Percentiles rank a stretch among this genome's conserved stretches.
These are phyloP conservation scores for Fusarium sp. DNA, from an alignment of 2,329 filamentous ascomycete species.

Conservation along the genomic window DNA sequence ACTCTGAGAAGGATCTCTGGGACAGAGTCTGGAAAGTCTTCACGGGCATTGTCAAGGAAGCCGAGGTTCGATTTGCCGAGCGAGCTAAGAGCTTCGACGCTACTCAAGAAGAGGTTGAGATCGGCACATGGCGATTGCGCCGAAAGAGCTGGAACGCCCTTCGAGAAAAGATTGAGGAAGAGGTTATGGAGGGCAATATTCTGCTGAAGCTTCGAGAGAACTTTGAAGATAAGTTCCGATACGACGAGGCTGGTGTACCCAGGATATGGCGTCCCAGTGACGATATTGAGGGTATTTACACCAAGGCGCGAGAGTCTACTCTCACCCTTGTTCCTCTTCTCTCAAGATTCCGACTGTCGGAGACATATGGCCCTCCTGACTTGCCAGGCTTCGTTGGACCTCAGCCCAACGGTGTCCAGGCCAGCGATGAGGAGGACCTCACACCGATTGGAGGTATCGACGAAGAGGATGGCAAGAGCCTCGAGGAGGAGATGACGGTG, in stretches of 20 bases:
- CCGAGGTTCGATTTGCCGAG: constrained; percentile 85
- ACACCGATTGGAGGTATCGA: constrained; percentile 91
- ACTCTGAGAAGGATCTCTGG: constrained; percentile 88
- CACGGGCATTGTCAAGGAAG: constrained; percentile 81
- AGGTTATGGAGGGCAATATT: constrained; percentile 97
- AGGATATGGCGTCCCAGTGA: constrained; percentile 97
- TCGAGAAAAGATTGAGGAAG: constrained; percentile 90
- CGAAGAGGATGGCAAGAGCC: constrained; percentile 90
- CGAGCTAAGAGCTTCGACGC: constrained; percentile 94
- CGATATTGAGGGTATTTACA: constrained; percentile 97
- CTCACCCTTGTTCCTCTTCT: constrained; percentile 90
- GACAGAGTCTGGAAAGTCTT: constrained; percentile 94
- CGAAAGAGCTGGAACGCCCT: constrained; percentile 95
- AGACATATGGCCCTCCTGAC: constrained; percentile 81
- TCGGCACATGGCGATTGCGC: constrained; percentile 90
- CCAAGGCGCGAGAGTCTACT: constrained; percentile 89
- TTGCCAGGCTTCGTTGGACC: constrained; percentile 84
- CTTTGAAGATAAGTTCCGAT: constrained; percentile 99
- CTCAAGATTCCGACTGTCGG: constrained; percentile 80
- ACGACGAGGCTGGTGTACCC: constrained; percentile 93
- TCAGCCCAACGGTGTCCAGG: constrained; percentile 76
- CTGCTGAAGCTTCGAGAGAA: constrained; percentile 95
- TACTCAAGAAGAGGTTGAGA: constrained; percentile 87
- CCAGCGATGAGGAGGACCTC: constrained; percentile 90
- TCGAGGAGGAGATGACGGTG: constrained; percentile 97